Evolutionary conservation across 306 rosid species (phyloP).

Genomic region (Abrus precatorius): DNA sequence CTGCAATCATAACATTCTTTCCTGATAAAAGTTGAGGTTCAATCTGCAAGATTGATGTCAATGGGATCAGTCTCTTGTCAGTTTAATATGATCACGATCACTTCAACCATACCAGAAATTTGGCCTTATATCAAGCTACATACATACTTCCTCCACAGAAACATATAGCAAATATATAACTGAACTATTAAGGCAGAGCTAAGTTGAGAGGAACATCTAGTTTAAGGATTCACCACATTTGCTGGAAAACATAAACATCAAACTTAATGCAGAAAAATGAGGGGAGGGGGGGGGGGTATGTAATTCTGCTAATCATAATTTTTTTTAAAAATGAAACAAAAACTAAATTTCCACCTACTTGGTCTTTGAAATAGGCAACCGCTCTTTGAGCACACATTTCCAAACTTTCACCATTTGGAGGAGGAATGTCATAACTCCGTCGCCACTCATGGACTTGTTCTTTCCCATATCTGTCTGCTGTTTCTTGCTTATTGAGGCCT

Average conservation of each 20-base stretch:
- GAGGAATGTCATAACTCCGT: slow-evolving; percentile 92
- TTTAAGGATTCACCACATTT: slow-evolving; percentile 18
- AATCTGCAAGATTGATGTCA: slow-evolving; percentile 66
- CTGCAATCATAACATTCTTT: slow-evolving; percentile 96
- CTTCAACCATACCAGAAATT: slow-evolving; percentile 32
- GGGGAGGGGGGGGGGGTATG: not conserved
- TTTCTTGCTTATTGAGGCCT: slow-evolving; percentile 98
- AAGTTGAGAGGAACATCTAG: slow-evolving; percentile 13
- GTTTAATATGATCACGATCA: slow-evolving; percentile 39
- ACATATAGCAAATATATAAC: slow-evolving; percentile 11
- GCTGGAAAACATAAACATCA: slow-evolving; percentile 22
- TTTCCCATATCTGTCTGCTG: slow-evolving; percentile 95
- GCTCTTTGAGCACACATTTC: slow-evolving; percentile 99
- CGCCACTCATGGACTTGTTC: slow-evolving; percentile 99
- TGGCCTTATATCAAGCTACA: slow-evolving; percentile 16
- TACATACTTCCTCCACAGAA: slow-evolving; percentile 22
- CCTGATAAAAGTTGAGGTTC: slow-evolving; percentile 92
- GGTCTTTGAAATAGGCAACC: slow-evolving; percentile 94
- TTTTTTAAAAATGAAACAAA: not conserved
- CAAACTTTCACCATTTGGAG: slow-evolving; percentile 99
- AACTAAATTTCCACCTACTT: slow-evolving; percentile 57
- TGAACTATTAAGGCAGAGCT: not conserved
- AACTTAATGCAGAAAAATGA: not conserved
- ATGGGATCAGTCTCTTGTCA: slow-evolving; percentile 47
- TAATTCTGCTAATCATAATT: not conserved